These are phyloP conservation scores for Chloranthus sessilifolius DNA, from an alignment of 164 flowering plant species.

Conservation along the genomic window DNA sequence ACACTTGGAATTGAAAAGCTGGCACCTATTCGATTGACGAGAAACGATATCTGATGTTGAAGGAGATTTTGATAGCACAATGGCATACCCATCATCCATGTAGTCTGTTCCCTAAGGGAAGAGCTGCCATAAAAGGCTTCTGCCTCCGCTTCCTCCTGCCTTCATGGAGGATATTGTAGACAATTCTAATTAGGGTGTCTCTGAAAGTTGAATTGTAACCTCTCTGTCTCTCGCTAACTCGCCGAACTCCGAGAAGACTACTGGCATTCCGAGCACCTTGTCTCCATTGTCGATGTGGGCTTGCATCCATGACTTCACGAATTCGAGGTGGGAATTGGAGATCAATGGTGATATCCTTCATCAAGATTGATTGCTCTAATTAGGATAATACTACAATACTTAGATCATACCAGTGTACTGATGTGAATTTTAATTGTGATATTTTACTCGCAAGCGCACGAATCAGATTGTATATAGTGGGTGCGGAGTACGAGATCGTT, in stretches of 20 bases:
- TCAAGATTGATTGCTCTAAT: not conserved
- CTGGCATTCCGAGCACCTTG: conserved; percentile 77
- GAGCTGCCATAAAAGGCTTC: conserved; percentile 84
- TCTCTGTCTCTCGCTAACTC: conserved; percentile 53
- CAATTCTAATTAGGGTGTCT: conserved; percentile 48
- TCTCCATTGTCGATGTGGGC: conserved; percentile 87
- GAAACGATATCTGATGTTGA: conserved; percentile 63
- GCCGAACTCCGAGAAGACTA: conserved; percentile 78
- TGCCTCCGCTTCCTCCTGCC: conserved; percentile 84
- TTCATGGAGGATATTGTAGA: conserved; percentile 57
- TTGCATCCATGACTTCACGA: conserved; percentile 80
- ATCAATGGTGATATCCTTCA: conserved; percentile 69
- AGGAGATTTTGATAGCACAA: conserved; percentile 59
- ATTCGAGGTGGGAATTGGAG: conserved; percentile 49
- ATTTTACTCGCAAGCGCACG: too few species aligned
- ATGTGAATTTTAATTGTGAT: too few species aligned
- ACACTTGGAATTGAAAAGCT: conserved; percentile 59
- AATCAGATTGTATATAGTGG: too few species aligned
- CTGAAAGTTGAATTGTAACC: conserved; percentile 69
- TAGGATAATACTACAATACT: too few species aligned
- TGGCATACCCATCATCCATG: conserved; percentile 94
- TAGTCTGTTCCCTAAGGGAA: conserved; percentile 87
- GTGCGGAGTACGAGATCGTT: too few species aligned
- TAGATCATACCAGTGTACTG: too few species aligned
- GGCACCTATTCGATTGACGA: conserved; percentile 62